Conservation (phyloP, 768 basidiomycete genomes). For the Kwoniella bestiolae region DNA sequence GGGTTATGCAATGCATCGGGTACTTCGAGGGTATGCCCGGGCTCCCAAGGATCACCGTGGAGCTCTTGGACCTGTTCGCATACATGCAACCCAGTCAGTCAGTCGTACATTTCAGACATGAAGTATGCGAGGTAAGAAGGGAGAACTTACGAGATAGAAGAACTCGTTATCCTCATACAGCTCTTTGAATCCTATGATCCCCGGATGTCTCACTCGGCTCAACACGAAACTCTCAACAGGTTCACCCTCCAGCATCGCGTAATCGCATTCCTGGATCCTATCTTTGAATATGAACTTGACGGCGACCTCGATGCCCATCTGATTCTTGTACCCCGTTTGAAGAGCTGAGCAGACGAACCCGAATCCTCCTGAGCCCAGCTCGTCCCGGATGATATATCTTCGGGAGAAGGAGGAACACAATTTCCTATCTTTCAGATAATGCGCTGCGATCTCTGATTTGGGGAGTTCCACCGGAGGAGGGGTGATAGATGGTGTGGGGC, state of each 20-base stretch:
- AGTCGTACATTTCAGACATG: not conserved
- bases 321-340: constrained; percentile 60
- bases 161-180: constrained; percentile 80
- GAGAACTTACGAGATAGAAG: constrained; percentile 77
- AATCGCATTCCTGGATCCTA: constrained; percentile 58
- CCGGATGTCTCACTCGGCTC: constrained; percentile 70
- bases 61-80: constrained; percentile 77
- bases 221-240: constrained; percentile 84
- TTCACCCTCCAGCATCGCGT: constrained; percentile 32
- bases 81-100: not conserved
- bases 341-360: constrained; percentile 91
- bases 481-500: constrained; percentile 2
- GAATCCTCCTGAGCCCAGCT: constrained; percentile 85
- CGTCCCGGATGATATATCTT: constrained; percentile 55
- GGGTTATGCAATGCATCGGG: constrained; percentile 6
- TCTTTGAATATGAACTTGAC: constrained; percentile 93
- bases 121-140: not conserved
- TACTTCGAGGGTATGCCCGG: constrained; percentile 24
- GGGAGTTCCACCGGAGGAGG: constrained; percentile 5
- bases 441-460: constrained; percentile 31
- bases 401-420: constrained; percentile 48
- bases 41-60: constrained; percentile 84
- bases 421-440: constrained; percentile 31
- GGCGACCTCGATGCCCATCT: constrained; percentile 72
- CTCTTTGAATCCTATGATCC: constrained; percentile 80